These are phyloP conservation scores for Phialophora macrospora DNA, from an alignment of 2,329 filamentous ascomycete genomes.

Conservation along the genomic window DNA sequence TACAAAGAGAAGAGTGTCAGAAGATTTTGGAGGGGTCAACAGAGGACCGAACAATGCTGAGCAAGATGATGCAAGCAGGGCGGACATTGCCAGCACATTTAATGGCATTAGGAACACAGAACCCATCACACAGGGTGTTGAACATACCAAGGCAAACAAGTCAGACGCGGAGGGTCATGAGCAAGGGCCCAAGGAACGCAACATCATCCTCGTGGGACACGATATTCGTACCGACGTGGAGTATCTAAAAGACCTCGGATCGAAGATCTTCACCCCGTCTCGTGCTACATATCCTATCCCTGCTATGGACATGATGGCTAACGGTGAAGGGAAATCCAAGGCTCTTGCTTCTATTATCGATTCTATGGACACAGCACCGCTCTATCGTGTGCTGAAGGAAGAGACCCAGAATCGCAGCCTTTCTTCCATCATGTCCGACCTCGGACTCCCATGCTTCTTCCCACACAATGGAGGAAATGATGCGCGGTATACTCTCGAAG, in stretches of 20 bases:
- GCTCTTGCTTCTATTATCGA: slow-evolving; percentile 62
- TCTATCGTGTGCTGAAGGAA: slow-evolving; percentile 67
- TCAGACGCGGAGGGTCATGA: slow-evolving; percentile 16
- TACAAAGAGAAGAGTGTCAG: neutral
- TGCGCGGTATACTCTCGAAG: slow-evolving; percentile 76
- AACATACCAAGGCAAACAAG: slow-evolving; percentile 2
- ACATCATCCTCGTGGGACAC: slow-evolving; percentile 80
- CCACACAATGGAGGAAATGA: slow-evolving; percentile 91
- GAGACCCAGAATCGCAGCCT: slow-evolving; percentile 60
- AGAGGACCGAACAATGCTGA: slow-evolving; percentile 24
- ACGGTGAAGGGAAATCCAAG: slow-evolving; percentile 13
- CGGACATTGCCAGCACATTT: slow-evolving; percentile 27
- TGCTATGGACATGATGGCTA: slow-evolving; percentile 37
- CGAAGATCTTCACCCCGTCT: slow-evolving; percentile 52
- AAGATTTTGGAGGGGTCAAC: slow-evolving; percentile 20
- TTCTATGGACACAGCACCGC: slow-evolving; percentile 71
- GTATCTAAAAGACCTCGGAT: slow-evolving; percentile 69
- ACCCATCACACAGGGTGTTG: slow-evolving; percentile 15
- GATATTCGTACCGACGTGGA: slow-evolving; percentile 69
- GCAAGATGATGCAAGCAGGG: slow-evolving; percentile 27
- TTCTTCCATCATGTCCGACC: slow-evolving; percentile 62
- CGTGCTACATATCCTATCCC: slow-evolving; percentile 43
- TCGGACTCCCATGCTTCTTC: slow-evolving; percentile 67
- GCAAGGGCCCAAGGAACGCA: slow-evolving; percentile 51
- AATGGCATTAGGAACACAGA: slow-evolving; percentile 17